Conservation (phyloP, 345 rosid genomes). For the Ceriops zippeliana region DNA sequence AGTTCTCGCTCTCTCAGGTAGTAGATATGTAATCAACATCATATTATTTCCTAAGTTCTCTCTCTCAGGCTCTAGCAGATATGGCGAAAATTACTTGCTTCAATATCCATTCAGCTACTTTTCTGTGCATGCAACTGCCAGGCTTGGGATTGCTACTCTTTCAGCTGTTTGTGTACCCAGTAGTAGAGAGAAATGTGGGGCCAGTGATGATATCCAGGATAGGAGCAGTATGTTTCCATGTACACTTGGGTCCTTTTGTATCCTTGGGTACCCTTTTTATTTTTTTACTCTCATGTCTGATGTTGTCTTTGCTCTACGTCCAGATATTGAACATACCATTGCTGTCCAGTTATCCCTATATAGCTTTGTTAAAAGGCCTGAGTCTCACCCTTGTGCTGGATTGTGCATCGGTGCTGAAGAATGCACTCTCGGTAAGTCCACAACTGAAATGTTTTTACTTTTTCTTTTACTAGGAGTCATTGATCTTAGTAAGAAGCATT, state of each 20-base stretch:
- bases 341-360: constrained; percentile 41
- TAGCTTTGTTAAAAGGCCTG: constrained; percentile 38
- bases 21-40: not conserved
- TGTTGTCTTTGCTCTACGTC: constrained; percentile 5
- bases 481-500: no score
- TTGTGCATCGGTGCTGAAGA: constrained; percentile 43
- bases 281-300: not conserved
- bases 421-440: constrained; percentile 43
- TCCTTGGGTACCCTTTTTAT: not conserved
- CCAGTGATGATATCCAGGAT: constrained; percentile 39
- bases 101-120: not conserved
- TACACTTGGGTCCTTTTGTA: not conserved
- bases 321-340: constrained; percentile 40
- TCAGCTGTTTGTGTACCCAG: constrained; percentile 45
- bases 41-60: not conserved
- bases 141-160: constrained; percentile 49
- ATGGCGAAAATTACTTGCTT: not conserved
- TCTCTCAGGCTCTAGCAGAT: no score
- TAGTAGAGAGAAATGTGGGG: constrained; percentile 39
- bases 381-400: constrained; percentile 32
- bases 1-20: constrained; percentile 56
- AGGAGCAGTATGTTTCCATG: constrained; percentile 38
- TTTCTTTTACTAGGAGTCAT: not conserved
- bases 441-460: not conserved
- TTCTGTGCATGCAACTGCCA: constrained; percentile 7